Conservation (phyloP, 371 early-diverging fungal species). For the Dichotomocladium elegans region DNA sequence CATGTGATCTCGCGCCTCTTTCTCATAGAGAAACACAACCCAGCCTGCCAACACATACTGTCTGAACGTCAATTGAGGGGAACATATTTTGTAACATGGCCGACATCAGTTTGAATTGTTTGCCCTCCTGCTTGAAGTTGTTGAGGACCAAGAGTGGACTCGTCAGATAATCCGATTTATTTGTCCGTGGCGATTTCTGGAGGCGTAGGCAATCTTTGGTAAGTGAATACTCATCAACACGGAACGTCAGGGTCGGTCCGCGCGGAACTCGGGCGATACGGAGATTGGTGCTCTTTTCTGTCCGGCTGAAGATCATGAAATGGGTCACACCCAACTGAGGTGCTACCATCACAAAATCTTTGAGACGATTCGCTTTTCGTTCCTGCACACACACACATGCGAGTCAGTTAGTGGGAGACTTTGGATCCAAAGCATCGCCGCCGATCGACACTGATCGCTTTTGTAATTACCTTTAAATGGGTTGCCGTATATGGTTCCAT, state of each 20-base stretch:
- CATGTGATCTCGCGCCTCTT: neutral
- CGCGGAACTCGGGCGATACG: constrained; percentile 85
- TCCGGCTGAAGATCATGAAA: constrained; percentile 83
- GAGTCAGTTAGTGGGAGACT: neutral
- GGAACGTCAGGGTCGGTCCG: constrained; percentile 94
- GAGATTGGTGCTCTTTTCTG: constrained; percentile 79
- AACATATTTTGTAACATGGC: constrained; percentile 96
- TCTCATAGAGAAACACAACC: neutral
- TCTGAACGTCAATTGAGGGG: constrained; percentile 90
- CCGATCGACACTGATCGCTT: too few relatives aligned
- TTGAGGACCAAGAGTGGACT: constrained; percentile 91
- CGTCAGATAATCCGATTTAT: constrained; percentile 71
- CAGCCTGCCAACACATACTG: constrained; percentile 58
- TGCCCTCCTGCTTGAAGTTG: constrained; percentile 79
- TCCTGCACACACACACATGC: constrained; percentile 45
- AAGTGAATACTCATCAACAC: constrained; percentile 79
- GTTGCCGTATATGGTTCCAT: constrained; percentile 94
- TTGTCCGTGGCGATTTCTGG: constrained; percentile 80
- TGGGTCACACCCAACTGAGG: constrained; percentile 87
- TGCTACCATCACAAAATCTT: constrained; percentile 90
- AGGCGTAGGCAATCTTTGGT: constrained; percentile 77
- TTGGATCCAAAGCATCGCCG: neutral
- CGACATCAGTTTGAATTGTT: constrained; percentile 86
- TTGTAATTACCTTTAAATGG: constrained; percentile 55
- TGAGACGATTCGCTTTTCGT: constrained; percentile 85